Base-by-base conservation (phyloP, 1,139 yeast species). In the Debaryomyces singareniensis region DNA sequence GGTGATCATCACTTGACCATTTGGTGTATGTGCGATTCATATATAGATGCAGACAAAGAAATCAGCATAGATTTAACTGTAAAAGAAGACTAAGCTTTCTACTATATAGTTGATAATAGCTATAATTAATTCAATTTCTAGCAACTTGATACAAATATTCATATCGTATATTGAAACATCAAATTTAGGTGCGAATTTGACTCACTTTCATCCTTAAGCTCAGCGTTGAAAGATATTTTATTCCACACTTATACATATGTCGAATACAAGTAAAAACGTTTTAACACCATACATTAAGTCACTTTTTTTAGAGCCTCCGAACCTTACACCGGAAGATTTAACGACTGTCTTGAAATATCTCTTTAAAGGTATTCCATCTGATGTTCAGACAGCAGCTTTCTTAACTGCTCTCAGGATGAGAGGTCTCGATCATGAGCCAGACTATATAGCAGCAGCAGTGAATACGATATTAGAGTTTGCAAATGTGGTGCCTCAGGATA, bases 21-120 rank as follows among this genome's bases (percentile, higher is more conserved):
- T 2, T 89, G 95, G 95, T 79, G 91, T 47, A 72, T 89, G 55
- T 83, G 96, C 55, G 97, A 89, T 48, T 80, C 95, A 0, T 91
- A 89, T 47, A 45, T 85, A 18, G 97, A 87, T 49, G 94, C 87
- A 2, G 98, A 91, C 50, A 85, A 84, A 50, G 96, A 89, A 55
- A 68, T 76, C 15, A 53, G 54, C 18, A 61, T 84, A 31, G 69
- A 64, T 15, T 51, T 78, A 6, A 61, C 64, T 9, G 78, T 71
- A 13, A 49, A 28, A 23, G 39, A 30, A 23, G 30, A 26, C 21
- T 30, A 30, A 15, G 31, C 31, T 5, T 28, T 20, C 5, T 26
- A 26, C n/a, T n/a, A n/a, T n/a, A n/a, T n/a, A n/a, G n/a, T n/a
- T n/a, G n/a, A n/a, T n/a, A n/a, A n/a, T n/a, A n/a, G n/a, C n/a